Evolutionary conservation across 345 rosid species (phyloP).

Genomic region (Eucalyptus curtisii): DNA sequence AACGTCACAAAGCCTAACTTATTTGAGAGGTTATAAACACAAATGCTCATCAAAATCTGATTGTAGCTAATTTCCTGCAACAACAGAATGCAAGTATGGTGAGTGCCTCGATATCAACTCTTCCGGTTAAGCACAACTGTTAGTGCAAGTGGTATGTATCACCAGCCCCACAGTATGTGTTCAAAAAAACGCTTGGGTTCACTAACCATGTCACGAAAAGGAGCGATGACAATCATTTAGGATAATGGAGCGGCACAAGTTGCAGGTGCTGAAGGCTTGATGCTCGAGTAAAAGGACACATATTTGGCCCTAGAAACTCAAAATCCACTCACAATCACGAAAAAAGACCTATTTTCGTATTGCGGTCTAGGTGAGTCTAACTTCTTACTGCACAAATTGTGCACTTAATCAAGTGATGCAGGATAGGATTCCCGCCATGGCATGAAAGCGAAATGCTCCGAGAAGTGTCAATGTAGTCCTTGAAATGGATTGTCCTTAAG

Average conservation of each 20-base stretch:
- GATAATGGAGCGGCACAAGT: neutral
- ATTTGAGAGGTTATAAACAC: neutral
- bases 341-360: neutral
- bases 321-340: neutral
- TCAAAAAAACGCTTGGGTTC: neutral
- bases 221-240: neutral
- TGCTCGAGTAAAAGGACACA: neutral
- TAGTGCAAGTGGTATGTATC: neutral
- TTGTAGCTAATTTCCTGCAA: neutral
- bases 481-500: neutral
- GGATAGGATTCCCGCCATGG: neutral
- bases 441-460: neutral
- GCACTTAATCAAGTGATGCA: neutral
- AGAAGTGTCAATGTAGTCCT: neutral
- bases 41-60: neutral
- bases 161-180: neutral
- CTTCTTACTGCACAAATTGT: neutral
- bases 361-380: rapidly evolving
- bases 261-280: neutral
- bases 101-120: neutral
- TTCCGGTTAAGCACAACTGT: neutral
- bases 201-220: rapidly evolving
- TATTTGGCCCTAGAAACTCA: neutral
- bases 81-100: neutral
- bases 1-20: neutral